Percentiles rank a stretch among this genome's conserved stretches.
phyloP scores from a whole-genome alignment of 345 rosid species.

The Citrus mangshanensis region DNA sequence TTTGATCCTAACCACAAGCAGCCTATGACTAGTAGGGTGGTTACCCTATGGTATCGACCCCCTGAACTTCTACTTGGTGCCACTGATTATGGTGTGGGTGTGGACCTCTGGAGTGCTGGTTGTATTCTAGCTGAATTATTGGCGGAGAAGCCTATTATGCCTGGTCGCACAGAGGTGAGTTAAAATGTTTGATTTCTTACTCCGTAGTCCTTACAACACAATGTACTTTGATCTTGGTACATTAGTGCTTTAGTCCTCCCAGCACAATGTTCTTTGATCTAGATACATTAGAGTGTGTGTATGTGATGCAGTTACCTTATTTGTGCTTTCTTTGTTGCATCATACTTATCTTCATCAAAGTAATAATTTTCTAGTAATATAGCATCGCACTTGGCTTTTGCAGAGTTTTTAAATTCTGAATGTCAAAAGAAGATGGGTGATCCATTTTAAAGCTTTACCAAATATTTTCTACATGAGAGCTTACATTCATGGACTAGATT shows the following conservation, averaged over 20 bases:
- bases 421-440: neutral
- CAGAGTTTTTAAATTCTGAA: slow-evolving; percentile 2
- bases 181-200: neutral
- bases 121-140: slow-evolving; percentile 77
- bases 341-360: neutral
- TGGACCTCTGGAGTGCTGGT: slow-evolving; percentile 89
- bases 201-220: neutral
- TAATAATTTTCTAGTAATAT: neutral
- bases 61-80: slow-evolving; percentile 92
- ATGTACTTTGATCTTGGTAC: slow-evolving; percentile 2
- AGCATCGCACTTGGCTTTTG: neutral
- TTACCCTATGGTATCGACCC: slow-evolving; percentile 83
- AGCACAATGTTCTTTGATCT: neutral
- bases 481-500: neutral
- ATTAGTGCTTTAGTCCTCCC: neutral
- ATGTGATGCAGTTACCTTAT: neutral
- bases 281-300: neutral
- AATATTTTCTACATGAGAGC: neutral
- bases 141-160: slow-evolving; percentile 80
- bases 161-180: slow-evolving; percentile 81
- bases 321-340: neutral
- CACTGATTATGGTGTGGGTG: slow-evolving; percentile 73
- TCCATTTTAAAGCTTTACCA: neutral
- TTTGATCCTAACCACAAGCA: slow-evolving; percentile 82
- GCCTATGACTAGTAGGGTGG: slow-evolving; percentile 84